These are phyloP conservation scores for Epicoccum nigrum DNA, from an alignment of 2,329 filamentous ascomycete species.

Conservation along the genomic window DNA sequence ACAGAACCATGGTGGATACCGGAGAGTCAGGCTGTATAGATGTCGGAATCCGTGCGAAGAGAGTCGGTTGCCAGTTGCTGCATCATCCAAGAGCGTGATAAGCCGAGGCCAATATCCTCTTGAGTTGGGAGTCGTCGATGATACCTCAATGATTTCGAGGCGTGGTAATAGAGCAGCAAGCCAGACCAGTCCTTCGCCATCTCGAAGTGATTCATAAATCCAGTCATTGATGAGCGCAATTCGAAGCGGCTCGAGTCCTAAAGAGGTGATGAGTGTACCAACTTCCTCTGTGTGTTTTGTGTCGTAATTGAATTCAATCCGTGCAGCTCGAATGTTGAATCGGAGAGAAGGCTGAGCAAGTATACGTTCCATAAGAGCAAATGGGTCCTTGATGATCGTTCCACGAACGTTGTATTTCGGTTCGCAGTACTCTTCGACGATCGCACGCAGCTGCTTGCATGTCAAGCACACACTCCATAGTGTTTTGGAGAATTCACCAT, in stretches of 20 bases:
- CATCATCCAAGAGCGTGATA: no score
- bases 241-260: background rate
- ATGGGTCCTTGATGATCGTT: background rate
- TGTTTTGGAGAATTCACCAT: background rate
- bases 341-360: background rate
- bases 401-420: slow-evolving; percentile 6
- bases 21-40: no score
- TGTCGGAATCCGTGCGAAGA: no score
- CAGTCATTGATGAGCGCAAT: no score
- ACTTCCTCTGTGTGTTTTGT: background rate
- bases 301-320: background rate
- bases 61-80: no score
- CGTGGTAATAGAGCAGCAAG: no score
- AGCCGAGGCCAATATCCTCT: no score
- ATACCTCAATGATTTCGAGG: background rate
- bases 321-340: background rate
- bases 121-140: background rate
- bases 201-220: no score
- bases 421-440: slow-evolving; percentile 3
- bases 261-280: background rate
- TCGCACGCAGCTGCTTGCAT: background rate
- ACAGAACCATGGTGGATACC: no score
- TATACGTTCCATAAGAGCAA: background rate
- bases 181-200: no score
- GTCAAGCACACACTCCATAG: background rate